Conservation (phyloP, 2,329 filamentous ascomycete species). For the Aspergillus ustus region DNA sequence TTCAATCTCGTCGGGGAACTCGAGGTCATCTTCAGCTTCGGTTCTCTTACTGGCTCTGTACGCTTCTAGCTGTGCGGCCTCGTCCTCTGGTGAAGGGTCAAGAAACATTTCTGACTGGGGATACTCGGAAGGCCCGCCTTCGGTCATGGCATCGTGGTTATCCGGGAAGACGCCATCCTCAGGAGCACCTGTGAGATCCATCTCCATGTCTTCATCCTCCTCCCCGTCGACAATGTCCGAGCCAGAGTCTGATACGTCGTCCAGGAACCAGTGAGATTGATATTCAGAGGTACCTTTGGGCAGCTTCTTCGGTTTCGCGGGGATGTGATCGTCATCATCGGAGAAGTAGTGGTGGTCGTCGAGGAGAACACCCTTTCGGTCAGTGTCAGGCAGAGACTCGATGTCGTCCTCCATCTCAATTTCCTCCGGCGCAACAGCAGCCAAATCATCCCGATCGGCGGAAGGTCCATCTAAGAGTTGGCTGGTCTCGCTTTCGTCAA, state of each 20-base stretch:
- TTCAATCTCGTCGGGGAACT: constrained; percentile 98
- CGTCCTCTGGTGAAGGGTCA: constrained; percentile 78
- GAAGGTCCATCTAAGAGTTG: constrained; percentile 71
- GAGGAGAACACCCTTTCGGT: constrained; percentile 84
- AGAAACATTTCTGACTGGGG: constrained; percentile 92
- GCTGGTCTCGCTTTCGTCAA: constrained; percentile 61
- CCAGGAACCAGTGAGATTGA: constrained; percentile 91
- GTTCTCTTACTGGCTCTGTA: constrained; percentile 78
- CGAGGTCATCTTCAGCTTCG: constrained; percentile 85
- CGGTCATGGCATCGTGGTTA: constrained; percentile 64
- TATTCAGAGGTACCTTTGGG: constrained; percentile 93
- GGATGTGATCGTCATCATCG: constrained; percentile 72
- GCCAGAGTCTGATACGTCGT: constrained; percentile 78
- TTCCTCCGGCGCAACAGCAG: constrained; percentile 84
- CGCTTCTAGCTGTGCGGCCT: constrained; percentile 77
- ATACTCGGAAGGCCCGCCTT: constrained; percentile 84
- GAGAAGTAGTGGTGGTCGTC: constrained; percentile 99
- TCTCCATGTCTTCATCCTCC: constrained; percentile 57
- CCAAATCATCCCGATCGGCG: constrained; percentile 80
- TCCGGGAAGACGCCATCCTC: constrained; percentile 77
- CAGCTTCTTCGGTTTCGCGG: constrained; percentile 70
- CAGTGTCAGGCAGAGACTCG: constrained; percentile 55
- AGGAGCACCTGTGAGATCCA: constrained; percentile 66
- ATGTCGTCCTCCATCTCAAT: constrained; percentile 74
- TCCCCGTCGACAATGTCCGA: constrained; percentile 77